Evolutionary conservation across 805 yeast genomes (phyloP), one percentile per base, ranked within the genome.

Genomic region (Yarrowia yakushimensis): DNA sequence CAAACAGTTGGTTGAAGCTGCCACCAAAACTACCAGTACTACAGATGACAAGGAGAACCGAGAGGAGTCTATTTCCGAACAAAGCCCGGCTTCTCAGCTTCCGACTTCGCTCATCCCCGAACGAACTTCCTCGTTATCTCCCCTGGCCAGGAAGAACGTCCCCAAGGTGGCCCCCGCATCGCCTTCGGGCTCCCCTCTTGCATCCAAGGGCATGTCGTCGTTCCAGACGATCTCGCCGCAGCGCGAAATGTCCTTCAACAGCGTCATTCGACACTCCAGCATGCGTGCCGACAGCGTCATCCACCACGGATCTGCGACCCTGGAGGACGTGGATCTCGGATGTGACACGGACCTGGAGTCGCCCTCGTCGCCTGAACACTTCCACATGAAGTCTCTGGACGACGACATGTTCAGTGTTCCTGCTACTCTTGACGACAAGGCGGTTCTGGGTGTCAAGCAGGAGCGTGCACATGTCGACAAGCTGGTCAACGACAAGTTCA

Each of bases 381-480:
- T 34, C n/a, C 57, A 48, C 41, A 48, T 31, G 41, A 34, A 34
- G 41, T 31, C 41, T 22, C 57, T 34, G 11, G 41, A 31, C 41
- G 41, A 48, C 33, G 36, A 36, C 43, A 27, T 36, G 55, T 33
- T 33, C 37, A 20, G 23, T 8, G 52, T 45, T 8, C 52, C 52
- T 18, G 52, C 52, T 6, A 45, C 25, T 18, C 52, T 48, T 8
- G 55, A 48, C 39, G 55, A 48, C 20, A 48, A 48, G 20, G n/a
- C 55, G 0, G 55, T 48, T n/a, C 30, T 52, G 13, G 61, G 61
- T 4, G 61, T 41, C 17, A 55, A 55, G 13, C 61, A 55, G 39
- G 61, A 55, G n/a, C 36, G 61, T 4, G 61, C 43, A 0, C 61
- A 55, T 3, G 61, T 55, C 13, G 61, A 55, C 48, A 55, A 55